Evolutionary conservation across 306 rosid genomes (phyloP), one percentile per base, ranked within the genome.

Genomic region (Malus fusca): DNA sequence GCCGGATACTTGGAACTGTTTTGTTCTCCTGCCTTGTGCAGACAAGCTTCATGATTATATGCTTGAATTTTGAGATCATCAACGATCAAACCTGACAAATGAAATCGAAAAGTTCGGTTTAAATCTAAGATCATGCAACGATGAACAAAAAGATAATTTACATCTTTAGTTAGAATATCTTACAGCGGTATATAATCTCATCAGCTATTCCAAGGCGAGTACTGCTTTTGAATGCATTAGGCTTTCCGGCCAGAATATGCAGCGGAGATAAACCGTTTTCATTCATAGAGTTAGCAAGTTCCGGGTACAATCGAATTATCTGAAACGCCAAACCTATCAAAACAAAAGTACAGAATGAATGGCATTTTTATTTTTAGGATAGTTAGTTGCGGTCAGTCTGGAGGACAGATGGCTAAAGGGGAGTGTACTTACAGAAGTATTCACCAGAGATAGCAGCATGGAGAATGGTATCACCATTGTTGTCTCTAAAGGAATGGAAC

Each of bases 181-280:
- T 75, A 80, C 83, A 33, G 2, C 62, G 46, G 67, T 80, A 80
- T 59, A 80, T 63, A 30, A 80, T n/a, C 6, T 46, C 68, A 52
- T 70, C 79, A 28, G 46, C 26, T 30, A 56, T 28, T 1, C 80
- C 72, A 1, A 80, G 59, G 4, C 60, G 71, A 60, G 61, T 51
- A 55, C 68, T 63, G 61, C 83, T 80, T n/a, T 75, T 52, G 75
- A 80, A 80, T 25, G 83, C 83, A 62, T 53, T 52, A 11, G 83
- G 77, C 40, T 75, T 80, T n/a, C 58, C 51, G 8, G 79, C 83
- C 21, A 75, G 71, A 75, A 75, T 51, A 40, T 75, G 79, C 68
- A 75, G 76, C 3, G 83, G 83, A 48, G 80, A 75, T 6, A 25
- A 26, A 75, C 83, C 83, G n/a, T 80, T 17, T 25, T 23, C 68